Evolutionary conservation across 306 rosid species (phyloP).

Genomic region (Dryas octopetala): DNA sequence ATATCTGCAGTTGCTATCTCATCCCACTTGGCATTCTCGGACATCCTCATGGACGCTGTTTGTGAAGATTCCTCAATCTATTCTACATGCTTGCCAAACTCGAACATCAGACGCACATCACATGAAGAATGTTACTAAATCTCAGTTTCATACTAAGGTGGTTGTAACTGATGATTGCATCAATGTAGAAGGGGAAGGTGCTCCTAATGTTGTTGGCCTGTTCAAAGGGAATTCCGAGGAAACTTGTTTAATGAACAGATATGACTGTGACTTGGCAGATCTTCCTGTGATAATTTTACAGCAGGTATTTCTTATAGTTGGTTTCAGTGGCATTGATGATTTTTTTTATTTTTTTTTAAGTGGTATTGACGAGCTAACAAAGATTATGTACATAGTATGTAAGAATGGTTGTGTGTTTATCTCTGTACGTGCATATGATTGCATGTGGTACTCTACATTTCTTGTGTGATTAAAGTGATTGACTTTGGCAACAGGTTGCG

Average conservation of each 20-base stretch:
- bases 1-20: conserved; percentile 67
- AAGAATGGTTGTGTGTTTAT: background rate
- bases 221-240: conserved; percentile 67
- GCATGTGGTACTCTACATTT: background rate
- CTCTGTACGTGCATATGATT: background rate
- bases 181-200: conserved; percentile 77
- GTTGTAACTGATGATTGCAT: conserved; percentile 78
- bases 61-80: conserved; percentile 73
- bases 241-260: conserved; percentile 64
- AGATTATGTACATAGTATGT: background rate
- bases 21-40: conserved; percentile 91
- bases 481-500: conserved; percentile 59
- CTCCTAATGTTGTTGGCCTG: conserved; percentile 73
- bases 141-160: conserved; percentile 78
- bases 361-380: background rate
- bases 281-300: conserved; percentile 80
- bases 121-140: conserved; percentile 43
- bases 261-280: conserved; percentile 74
- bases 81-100: conserved; percentile 47
- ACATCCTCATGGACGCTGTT: conserved; percentile 80
- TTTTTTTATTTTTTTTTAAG: too few species aligned
- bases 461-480: background rate
- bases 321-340: background rate
- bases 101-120: conserved; percentile 38
- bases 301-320: conserved; percentile 51